phyloP scores from a whole-genome alignment of 176 grass and related monocot genomes.

The Secale cereale region DNA sequence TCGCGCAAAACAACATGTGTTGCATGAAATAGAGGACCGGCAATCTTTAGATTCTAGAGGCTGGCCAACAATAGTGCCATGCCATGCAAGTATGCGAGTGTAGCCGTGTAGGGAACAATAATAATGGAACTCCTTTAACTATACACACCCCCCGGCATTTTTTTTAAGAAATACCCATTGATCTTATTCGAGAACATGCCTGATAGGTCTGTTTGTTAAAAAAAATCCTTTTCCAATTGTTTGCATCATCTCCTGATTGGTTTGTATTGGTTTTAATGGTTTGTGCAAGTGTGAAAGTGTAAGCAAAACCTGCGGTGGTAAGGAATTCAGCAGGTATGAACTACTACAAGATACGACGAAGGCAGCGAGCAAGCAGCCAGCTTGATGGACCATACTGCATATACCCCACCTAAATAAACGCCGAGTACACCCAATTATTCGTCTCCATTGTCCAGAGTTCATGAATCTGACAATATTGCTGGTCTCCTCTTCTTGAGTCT shows the following conservation, averaged over 20 bases:
- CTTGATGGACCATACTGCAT: background rate
- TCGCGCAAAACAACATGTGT: constrained; percentile 14
- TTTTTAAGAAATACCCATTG: too few species aligned
- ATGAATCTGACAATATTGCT: constrained; percentile 1
- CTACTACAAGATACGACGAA: too few species aligned
- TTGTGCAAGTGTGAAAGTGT: too few species aligned
- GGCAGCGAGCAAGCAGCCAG: too few species aligned
- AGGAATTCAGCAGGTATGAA: too few species aligned
- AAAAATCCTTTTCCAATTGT: too few species aligned
- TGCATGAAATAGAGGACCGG: constrained; percentile 2
- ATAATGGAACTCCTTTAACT: background rate
- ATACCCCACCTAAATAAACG: constrained; percentile 20
- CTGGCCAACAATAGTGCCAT: background rate
- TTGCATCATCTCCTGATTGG: too few species aligned
- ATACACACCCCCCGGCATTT: too few species aligned
- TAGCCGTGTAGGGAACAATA: background rate
- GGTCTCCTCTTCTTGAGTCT: background rate
- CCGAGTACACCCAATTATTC: background rate
- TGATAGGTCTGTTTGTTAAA: too few species aligned
- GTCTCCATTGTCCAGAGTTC: background rate
- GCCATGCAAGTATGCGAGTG: background rate
- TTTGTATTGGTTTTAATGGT: too few species aligned
- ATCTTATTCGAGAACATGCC: too few species aligned
- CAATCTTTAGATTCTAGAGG: background rate
- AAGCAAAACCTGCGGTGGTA: too few species aligned